phyloP scores from a whole-genome alignment of 208 protist genomes.

The Leishmania turanica region DNA sequence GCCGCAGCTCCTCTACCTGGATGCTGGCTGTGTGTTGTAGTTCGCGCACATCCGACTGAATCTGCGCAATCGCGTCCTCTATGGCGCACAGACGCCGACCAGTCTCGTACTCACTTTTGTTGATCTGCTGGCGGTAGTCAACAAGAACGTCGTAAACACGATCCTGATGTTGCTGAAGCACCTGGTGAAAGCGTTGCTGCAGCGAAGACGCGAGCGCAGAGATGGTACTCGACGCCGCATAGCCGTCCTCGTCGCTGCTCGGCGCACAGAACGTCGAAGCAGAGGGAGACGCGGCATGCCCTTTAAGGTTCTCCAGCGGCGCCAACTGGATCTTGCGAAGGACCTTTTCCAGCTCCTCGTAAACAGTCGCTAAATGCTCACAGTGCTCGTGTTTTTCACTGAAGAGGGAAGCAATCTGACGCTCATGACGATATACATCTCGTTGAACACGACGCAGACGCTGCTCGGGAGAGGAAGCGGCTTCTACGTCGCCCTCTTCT shows the following conservation, averaged over 20 bases:
- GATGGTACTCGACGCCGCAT: background rate
- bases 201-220: background rate
- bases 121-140: conserved; percentile 23
- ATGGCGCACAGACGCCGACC: conserved; percentile 16
- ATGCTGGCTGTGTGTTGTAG: background rate
- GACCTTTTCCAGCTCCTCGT: conserved; percentile 28
- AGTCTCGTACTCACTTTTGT: conserved; percentile 17
- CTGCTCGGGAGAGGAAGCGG: conserved; percentile 22
- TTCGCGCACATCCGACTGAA: conserved; percentile 20
- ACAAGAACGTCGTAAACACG: conserved; percentile 27
- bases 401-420: conserved; percentile 16
- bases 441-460: conserved; percentile 19
- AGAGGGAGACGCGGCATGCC: background rate
- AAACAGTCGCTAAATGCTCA: conserved; percentile 25
- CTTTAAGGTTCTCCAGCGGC: background rate
- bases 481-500: background rate
- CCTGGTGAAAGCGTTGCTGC: background rate
- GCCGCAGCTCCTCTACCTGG: background rate
- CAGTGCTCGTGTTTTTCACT: conserved; percentile 38
- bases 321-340: conserved; percentile 17
- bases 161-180: conserved; percentile 18
- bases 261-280: background rate
- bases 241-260: background rate
- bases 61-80: conserved; percentile 5
- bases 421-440: conserved; percentile 15